Percentiles rank a stretch among this genome's conserved stretches.
Evolutionary conservation across 306 rosid genomes (phyloP).

Genomic region (Vigna angularis): DNA sequence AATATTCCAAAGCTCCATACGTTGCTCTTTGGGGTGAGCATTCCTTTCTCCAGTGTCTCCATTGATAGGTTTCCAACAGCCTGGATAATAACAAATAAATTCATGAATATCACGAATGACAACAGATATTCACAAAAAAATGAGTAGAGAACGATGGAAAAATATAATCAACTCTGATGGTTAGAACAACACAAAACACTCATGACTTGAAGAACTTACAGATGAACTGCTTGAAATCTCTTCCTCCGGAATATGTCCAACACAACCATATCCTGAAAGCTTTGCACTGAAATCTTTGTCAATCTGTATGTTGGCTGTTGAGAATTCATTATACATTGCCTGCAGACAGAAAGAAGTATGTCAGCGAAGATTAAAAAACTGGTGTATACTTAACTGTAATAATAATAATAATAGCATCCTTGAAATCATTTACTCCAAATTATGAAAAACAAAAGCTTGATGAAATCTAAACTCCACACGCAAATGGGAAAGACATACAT

Average conservation of each 20-base stretch:
- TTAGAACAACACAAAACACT: neutral
- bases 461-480: neutral
- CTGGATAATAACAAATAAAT: slow-evolving; percentile 51
- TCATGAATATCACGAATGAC: slow-evolving; percentile 26
- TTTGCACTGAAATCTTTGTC: slow-evolving; percentile 99
- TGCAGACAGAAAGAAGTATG: slow-evolving; percentile 49
- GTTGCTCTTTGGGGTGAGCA: slow-evolving; percentile 98
- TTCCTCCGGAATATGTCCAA: slow-evolving; percentile 86
- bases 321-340: slow-evolving; percentile 99
- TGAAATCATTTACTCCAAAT: neutral
- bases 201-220: slow-evolving; percentile 54
- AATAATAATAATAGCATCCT: slow-evolving; percentile 6
- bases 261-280: slow-evolving; percentile 99
- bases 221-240: slow-evolving; percentile 83
- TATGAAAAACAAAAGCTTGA: neutral
- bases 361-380: slow-evolving; percentile 42
- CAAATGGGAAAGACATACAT: slow-evolving; percentile 6
- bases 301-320: slow-evolving; percentile 89
- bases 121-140: slow-evolving; percentile 11
- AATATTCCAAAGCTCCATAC: slow-evolving; percentile 96
- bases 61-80: slow-evolving; percentile 89
- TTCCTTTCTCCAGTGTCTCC: slow-evolving; percentile 94
- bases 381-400: neutral
- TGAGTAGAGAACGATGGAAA: slow-evolving; percentile 23
- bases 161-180: neutral